Conservation (phyloP, 768 basidiomycete genomes). For the Boletus pseudopeckii region DNA sequence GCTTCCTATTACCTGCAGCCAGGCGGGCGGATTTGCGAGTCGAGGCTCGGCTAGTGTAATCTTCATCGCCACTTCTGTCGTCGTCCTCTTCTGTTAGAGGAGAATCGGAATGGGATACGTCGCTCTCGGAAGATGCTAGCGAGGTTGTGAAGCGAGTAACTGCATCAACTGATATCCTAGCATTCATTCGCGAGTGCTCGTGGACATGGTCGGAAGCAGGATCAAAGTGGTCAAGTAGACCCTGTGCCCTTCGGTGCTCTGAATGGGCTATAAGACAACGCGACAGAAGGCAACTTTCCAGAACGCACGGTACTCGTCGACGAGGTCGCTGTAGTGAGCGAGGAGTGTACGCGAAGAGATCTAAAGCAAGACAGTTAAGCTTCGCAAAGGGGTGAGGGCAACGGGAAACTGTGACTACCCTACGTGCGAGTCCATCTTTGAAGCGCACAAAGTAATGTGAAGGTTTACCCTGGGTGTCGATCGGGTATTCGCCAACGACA, state of each 20-base stretch:
- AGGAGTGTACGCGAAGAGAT: slow-evolving; percentile 40
- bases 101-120: slow-evolving; percentile 13
- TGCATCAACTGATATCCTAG: slow-evolving; percentile 32
- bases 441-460: slow-evolving; percentile 62
- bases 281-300: neutral
- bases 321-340: slow-evolving; percentile 39
- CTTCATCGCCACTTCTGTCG: slow-evolving; percentile 14
- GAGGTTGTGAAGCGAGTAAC: slow-evolving; percentile 2
- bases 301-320: slow-evolving; percentile 55
- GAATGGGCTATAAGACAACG: slow-evolving; percentile 8
- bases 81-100: slow-evolving; percentile 30
- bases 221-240: slow-evolving; percentile 51
- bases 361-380: slow-evolving; percentile 30
- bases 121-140: slow-evolving; percentile 12
- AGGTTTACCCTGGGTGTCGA: slow-evolving; percentile 26
- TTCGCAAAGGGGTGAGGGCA: neutral
- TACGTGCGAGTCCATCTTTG: slow-evolving; percentile 53
- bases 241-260: slow-evolving; percentile 47
- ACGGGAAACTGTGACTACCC: slow-evolving; percentile 37
- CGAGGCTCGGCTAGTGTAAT: neutral
- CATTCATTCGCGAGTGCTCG: slow-evolving; percentile 52
- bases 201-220: slow-evolving; percentile 55
- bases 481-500: slow-evolving; percentile 56
- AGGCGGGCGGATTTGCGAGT: slow-evolving; percentile 21
- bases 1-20: neutral